phyloP scores from a whole-genome alignment of 768 basidiomycete genomes.

The Rhodotorula graminis region DNA sequence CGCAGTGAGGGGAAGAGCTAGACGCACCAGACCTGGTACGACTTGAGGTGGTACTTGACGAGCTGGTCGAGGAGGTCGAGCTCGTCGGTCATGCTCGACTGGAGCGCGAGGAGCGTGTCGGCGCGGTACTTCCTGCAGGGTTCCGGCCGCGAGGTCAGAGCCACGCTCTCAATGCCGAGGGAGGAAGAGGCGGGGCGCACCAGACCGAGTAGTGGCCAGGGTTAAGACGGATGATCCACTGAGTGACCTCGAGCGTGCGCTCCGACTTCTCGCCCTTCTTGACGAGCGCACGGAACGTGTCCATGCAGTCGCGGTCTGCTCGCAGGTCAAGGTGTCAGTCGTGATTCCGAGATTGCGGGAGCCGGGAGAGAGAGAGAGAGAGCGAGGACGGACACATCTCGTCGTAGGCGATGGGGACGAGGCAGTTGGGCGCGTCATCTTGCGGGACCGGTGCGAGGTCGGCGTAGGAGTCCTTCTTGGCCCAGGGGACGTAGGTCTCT shows the following conservation, averaged over 20 bases:
- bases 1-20: neutral
- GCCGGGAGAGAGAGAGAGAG: neutral
- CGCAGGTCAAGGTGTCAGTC: neutral
- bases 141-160: no score
- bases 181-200: slow-evolving; percentile 54
- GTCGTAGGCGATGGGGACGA: slow-evolving; percentile 89
- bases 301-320: slow-evolving; percentile 86
- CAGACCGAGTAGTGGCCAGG: slow-evolving; percentile 97
- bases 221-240: slow-evolving; percentile 80
- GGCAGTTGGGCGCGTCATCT: slow-evolving; percentile 67
- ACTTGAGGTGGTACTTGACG: slow-evolving; percentile 77
- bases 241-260: slow-evolving; percentile 80
- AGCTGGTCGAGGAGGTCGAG: slow-evolving; percentile 80
- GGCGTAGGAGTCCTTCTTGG: slow-evolving; percentile 54
- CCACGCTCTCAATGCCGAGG: no score
- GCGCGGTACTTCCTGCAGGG: slow-evolving; percentile 86
- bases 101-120: slow-evolving; percentile 67
- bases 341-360: neutral
- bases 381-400: slow-evolving; percentile 60
- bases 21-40: slow-evolving; percentile 88
- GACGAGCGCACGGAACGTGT: slow-evolving; percentile 83
- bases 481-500: slow-evolving; percentile 24
- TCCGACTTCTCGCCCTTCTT: slow-evolving; percentile 70
- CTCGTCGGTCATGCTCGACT: slow-evolving; percentile 68
- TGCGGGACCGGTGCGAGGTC: slow-evolving; percentile 77